A percentile compares a stretch with the other conserved stretches of the same genome.
Conservation (phyloP, 768 basidiomycete genomes). For the Amanita inopinata region DNA sequence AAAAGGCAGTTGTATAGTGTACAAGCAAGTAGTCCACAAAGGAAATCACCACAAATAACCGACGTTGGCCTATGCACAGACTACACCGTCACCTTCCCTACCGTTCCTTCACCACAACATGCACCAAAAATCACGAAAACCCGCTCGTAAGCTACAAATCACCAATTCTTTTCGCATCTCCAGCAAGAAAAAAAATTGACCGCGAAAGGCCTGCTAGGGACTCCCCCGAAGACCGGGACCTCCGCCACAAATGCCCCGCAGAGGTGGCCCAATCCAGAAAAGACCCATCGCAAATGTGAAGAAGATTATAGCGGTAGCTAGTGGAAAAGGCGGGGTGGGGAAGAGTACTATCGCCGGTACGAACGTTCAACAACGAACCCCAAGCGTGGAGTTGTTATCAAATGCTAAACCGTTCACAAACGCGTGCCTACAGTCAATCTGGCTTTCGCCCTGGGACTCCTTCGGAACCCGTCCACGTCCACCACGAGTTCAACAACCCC, state of each 20-base stretch:
- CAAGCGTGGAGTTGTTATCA: neutral
- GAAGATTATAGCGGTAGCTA: conserved; percentile 76
- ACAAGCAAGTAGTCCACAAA: too few relatives aligned
- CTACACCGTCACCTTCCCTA: neutral
- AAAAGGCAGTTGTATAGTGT: too few relatives aligned
- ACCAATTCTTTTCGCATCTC: neutral
- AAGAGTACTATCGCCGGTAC: conserved; percentile 89
- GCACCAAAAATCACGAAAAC: conserved; percentile 1
- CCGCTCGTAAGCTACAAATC: conserved; percentile 1
- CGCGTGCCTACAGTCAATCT: conserved; percentile 52
- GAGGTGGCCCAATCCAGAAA: conserved; percentile 43
- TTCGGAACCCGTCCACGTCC: conserved; percentile 18
- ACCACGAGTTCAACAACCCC: conserved; percentile 15
- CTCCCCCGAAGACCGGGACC: conserved; percentile 9
- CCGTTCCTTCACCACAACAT: conserved; percentile 5
- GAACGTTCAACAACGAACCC: conserved; percentile 12
- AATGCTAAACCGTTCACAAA: too few relatives aligned
- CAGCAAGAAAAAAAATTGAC: neutral
- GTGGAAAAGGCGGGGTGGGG: conserved; percentile 93
- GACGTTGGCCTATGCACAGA: too few relatives aligned
- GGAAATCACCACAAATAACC: too few relatives aligned
- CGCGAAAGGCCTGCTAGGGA: conserved; percentile 1
- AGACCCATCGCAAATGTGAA: conserved; percentile 62
- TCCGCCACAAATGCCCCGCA: conserved; percentile 53
- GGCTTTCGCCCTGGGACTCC: conserved; percentile 60